These are phyloP conservation scores for Ophioceras dolichostomum DNA, from an alignment of 2,329 filamentous ascomycete species.

Conservation along the genomic window DNA sequence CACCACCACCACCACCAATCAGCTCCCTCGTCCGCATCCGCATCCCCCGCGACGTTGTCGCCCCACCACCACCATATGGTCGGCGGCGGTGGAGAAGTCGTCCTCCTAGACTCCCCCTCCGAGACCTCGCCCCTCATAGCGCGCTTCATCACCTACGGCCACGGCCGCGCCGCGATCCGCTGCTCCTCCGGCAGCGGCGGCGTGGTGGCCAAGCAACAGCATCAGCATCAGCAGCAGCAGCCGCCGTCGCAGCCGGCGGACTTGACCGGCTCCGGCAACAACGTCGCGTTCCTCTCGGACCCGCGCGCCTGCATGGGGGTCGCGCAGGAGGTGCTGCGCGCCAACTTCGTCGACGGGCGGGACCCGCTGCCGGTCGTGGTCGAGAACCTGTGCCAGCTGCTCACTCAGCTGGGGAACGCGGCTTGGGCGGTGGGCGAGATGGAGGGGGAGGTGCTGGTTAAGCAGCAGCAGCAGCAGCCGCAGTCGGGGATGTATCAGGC, in stretches of 20 bases:
- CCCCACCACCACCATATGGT: too few relatives aligned
- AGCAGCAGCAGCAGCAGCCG: too few relatives aligned
- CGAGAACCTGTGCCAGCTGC: constrained; percentile 52
- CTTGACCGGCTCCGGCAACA: constrained; percentile 6
- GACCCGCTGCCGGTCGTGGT: constrained; percentile 46
- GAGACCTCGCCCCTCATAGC: constrained; percentile 32
- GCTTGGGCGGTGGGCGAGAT: constrained; percentile 23
- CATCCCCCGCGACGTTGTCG: too few relatives aligned
- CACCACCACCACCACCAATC: constrained; percentile 20
- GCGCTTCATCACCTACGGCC: constrained; percentile 43
- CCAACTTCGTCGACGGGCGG: constrained; percentile 32
- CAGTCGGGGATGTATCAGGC: too few relatives aligned
- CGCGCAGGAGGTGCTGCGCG: constrained; percentile 40
- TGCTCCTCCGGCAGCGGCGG: not conserved
- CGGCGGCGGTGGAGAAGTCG: constrained; percentile 21
- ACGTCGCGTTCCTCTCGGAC: constrained; percentile 35
- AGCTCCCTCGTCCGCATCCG: not conserved
- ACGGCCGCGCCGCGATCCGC: constrained; percentile 38
- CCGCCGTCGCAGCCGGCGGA: constrained; percentile 9
- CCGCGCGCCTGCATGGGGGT: constrained; percentile 46
- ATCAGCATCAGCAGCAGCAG: constrained; percentile 1
- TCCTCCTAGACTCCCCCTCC: constrained; percentile 46
- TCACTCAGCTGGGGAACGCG: constrained; percentile 46
- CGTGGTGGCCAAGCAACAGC: not conserved
- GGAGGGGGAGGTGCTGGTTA: too few relatives aligned